Conservation (phyloP, 176 grass and related monocot genomes). For the Thalia dealbata region DNA sequence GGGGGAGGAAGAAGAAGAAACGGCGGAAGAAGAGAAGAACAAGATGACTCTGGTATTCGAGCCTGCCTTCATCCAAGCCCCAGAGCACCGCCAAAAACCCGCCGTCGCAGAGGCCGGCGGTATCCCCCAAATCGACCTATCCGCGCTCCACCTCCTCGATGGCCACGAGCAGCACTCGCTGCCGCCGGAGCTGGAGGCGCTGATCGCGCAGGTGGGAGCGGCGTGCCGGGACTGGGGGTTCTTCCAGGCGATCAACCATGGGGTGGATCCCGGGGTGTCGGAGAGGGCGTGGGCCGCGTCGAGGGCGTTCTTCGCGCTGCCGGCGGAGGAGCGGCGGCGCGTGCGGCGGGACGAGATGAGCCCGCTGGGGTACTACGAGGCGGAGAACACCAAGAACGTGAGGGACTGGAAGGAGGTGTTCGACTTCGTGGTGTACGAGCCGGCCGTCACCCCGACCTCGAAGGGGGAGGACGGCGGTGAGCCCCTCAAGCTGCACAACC, state of each 20-base stretch:
- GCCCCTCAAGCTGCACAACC: slow-evolving; percentile 48
- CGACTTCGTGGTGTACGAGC: slow-evolving; percentile 39
- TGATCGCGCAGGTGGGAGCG: slow-evolving; percentile 41
- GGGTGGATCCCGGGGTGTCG: slow-evolving; percentile 32
- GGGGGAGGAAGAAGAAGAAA: not conserved
- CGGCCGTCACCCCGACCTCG: not conserved
- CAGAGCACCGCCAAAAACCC: slow-evolving; percentile 53
- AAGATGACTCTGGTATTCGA: slow-evolving; percentile 13
- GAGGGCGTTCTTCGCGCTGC: slow-evolving; percentile 48
- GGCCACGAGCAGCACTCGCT: not conserved
- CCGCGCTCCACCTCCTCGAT: slow-evolving; percentile 24
- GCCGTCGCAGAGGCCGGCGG: slow-evolving; percentile 29
- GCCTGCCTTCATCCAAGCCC: slow-evolving; percentile 65
- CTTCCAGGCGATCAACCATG: slow-evolving; percentile 72
- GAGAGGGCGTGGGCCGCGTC: slow-evolving; percentile 27
- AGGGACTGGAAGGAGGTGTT: slow-evolving; percentile 98
- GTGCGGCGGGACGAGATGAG: slow-evolving; percentile 44
- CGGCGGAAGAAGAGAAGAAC: not conserved
- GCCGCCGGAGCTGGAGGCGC: slow-evolving; percentile 5
- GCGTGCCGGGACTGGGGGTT: slow-evolving; percentile 81
- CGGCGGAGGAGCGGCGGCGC: slow-evolving; percentile 28
- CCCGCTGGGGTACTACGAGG: slow-evolving; percentile 66
- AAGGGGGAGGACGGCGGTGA: not conserved
- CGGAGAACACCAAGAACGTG: slow-evolving; percentile 88
- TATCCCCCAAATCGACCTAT: slow-evolving; percentile 68